A percentile compares a stretch with the other conserved stretches of the same genome.
These are phyloP conservation scores for Gymnopilus junonius DNA, from an alignment of 768 basidiomycete species.

Conservation along the genomic window DNA sequence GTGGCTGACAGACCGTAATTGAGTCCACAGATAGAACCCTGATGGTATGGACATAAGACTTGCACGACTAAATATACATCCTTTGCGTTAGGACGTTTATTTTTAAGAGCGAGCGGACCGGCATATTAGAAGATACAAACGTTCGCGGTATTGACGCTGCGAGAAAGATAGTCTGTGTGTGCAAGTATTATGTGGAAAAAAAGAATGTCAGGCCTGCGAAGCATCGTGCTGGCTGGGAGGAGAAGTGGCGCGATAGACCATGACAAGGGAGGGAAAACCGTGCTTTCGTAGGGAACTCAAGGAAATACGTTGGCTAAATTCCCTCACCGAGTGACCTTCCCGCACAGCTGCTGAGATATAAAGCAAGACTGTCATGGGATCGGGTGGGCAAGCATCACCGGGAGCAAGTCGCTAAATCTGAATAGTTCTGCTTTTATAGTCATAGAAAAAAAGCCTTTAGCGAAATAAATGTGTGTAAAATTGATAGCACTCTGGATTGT, in stretches of 20 bases:
- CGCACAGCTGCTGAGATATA: conserved; percentile 18
- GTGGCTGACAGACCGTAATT: neutral
- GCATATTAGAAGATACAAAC: neutral
- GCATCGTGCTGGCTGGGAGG: neutral
- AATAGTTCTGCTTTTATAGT: neutral
- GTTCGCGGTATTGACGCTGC: neutral
- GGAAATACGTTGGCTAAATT: conserved; percentile 20
- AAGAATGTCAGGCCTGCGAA: conserved; percentile 7
- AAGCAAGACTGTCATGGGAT: neutral
- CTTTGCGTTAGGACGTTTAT: neutral
- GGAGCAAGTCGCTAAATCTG: neutral
- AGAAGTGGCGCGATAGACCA: conserved; percentile 12
- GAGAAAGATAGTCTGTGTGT: neutral
- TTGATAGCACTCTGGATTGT: neutral
- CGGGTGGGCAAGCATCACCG: neutral
- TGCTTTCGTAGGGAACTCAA: neutral
- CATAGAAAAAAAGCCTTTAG: neutral
- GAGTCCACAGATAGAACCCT: neutral
- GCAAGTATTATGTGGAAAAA: neutral
- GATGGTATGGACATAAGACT: conserved; percentile 1
- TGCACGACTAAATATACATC: neutral
- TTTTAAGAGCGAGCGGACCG: neutral
- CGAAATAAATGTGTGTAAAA: neutral
- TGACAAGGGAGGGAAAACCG: conserved; percentile 16
- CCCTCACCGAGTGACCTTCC: conserved; percentile 17